Base-by-base conservation (phyloP, 2,329 filamentous ascomycete species). In the Ophiostoma sp. region DNA sequence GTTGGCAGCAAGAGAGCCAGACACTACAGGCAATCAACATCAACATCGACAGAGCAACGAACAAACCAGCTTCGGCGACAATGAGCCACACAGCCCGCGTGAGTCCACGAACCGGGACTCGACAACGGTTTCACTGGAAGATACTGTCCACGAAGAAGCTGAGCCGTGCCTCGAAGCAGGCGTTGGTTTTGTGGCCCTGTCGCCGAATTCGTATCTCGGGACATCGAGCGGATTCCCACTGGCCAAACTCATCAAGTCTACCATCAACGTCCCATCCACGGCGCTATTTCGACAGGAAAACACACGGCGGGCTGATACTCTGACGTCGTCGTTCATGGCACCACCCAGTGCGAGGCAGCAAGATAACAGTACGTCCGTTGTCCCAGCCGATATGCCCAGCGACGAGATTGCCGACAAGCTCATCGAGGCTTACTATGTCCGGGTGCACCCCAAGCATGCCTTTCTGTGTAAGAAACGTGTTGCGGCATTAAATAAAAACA, bases 181-280 rank as follows among this genome's bases (percentile, higher is more conserved):
- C 9, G 70, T 66, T 4, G 70, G 70, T 3, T 73, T 70, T n/a
- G 72, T 70, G 52, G 72, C 68, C 15, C 12, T 70, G 68, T 70
- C 68, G 3, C 66, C 66, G 39, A 70, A 73, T 25, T 73, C 72
- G 11, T 73, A 59, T 66, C 71, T 73, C 0, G 71, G 71, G 15
- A 73, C 71, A 9, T 73, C 71, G 1, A 73, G 71, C 42, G 71
- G 71, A 33, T 73, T 73, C 22, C 71, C 71, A 9, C 64, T 73
- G 0, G 71, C 71, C 9, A 73, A 73, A 39, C 50, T 73, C 1
- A 66, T 72, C 70, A 72, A 72, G 22, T 72, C 70, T 1, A 57
- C 70, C 42, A 72, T 72, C 52, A 72, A 72, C 11, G 59, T 72
- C 22, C 48, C 70, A 15, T 42, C 70, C 9, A 64, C 7, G 42